These are phyloP conservation scores for Rhypophila decipiens DNA, from an alignment of 495 filamentous ascomycete genomes.

Conservation along the genomic window DNA sequence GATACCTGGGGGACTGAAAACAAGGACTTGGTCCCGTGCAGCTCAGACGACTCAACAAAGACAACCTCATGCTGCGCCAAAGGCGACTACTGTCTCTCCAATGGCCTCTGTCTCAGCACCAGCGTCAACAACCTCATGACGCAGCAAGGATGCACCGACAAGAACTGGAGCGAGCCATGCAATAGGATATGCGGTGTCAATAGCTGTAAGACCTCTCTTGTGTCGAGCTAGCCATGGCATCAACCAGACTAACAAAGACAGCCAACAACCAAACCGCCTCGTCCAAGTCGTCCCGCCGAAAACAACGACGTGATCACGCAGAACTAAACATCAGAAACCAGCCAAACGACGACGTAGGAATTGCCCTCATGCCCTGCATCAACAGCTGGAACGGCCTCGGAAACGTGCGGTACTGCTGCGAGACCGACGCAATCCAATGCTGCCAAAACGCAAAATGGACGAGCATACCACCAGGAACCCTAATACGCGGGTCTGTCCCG, in stretches of 20 bases:
- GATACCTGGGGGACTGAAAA: constrained; percentile 14
- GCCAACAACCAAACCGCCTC: neutral
- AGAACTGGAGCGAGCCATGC: constrained; percentile 11
- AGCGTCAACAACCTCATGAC: constrained; percentile 16
- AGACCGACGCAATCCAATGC: constrained; percentile 5
- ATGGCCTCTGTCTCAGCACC: constrained; percentile 17
- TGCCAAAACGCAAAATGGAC: constrained; percentile 3
- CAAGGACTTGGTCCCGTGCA: constrained; percentile 9
- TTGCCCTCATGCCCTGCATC: constrained; percentile 14
- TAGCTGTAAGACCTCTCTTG: neutral
- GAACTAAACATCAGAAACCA: neutral
- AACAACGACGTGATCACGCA: neutral
- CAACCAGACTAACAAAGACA: too few species aligned
- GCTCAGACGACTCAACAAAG: neutral
- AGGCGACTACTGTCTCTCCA: constrained; percentile 17
- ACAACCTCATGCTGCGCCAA: constrained; percentile 11
- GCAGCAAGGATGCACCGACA: constrained; percentile 21
- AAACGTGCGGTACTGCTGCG: constrained; percentile 16
- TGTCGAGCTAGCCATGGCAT: too few species aligned
- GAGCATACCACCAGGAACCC: constrained; percentile 8
- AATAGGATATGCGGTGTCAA: constrained; percentile 5
- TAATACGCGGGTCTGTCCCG: constrained; percentile 1
- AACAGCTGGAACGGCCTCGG: constrained; percentile 3
- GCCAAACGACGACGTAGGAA: neutral
- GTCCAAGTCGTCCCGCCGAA: neutral